Evolutionary conservation across 768 basidiomycete species (phyloP).

Genomic region (button mushroom (Agaricus bisporus)): DNA sequence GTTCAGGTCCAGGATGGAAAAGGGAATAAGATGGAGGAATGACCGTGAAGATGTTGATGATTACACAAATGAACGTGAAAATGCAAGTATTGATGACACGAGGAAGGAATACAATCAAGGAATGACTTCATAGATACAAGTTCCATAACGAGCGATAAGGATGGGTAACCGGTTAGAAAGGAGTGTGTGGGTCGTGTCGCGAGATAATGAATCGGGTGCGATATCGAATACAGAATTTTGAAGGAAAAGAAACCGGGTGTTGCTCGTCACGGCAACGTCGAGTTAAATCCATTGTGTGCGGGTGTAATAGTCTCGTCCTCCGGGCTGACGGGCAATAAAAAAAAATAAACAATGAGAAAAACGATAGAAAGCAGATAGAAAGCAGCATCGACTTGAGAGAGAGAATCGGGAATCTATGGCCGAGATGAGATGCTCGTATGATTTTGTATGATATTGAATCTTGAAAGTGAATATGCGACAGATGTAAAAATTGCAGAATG

Average conservation of each 20-base stretch:
- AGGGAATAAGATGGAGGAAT: neutral
- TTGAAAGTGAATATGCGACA: neutral
- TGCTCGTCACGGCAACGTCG: neutral
- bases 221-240: neutral
- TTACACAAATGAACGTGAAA: neutral
- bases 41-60: neutral
- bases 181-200: neutral
- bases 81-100: neutral
- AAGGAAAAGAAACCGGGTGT: neutral
- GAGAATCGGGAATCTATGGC: neutral
- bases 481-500: neutral
- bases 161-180: neutral
- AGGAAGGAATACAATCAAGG: constrained; percentile 2
- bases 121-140: constrained; percentile 1
- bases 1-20: neutral
- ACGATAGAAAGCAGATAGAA: neutral
- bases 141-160: neutral
- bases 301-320: neutral
- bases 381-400: neutral
- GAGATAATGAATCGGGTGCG: neutral
- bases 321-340: constrained; percentile 2
- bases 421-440: neutral
- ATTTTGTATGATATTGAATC: neutral
- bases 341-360: constrained; percentile 8
- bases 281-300: neutral